Evolutionary conservation across 2,329 filamentous ascomycete genomes (phyloP).

Genomic region (Pseudogymnoascus sp.): DNA sequence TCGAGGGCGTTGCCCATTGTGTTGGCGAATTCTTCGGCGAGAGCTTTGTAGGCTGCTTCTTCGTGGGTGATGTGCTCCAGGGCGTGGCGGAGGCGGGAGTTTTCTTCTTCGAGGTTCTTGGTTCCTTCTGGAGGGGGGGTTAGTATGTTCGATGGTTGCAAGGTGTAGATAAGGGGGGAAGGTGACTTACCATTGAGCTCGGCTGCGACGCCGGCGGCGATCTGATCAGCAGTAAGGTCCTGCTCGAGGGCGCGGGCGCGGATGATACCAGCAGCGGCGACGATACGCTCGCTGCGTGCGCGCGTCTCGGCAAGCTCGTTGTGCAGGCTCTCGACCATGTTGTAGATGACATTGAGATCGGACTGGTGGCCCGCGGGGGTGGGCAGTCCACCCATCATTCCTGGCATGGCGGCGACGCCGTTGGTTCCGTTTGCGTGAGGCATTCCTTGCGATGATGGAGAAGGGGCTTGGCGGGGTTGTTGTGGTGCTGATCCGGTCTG

Average conservation of each 20-base stretch:
- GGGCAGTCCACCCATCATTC: constrained; percentile 36
- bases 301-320: constrained; percentile 54
- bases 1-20: constrained; percentile 49
- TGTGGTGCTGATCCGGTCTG: constrained; percentile 18
- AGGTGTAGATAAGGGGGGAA: not conserved
- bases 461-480: constrained; percentile 25
- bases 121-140: constrained; percentile 40
- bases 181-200: constrained; percentile 45
- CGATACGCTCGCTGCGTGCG: constrained; percentile 53
- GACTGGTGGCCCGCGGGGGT: constrained; percentile 60
- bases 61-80: constrained; percentile 53
- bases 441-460: constrained; percentile 25
- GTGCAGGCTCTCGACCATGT: constrained; percentile 59
- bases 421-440: constrained; percentile 28
- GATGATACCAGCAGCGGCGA: constrained; percentile 53
- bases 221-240: constrained; percentile 47
- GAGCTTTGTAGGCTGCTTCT: constrained; percentile 50
- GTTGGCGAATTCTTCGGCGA: constrained; percentile 47
- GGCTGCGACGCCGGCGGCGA: constrained; percentile 46
- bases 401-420: constrained; percentile 29
- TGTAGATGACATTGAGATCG: constrained; percentile 59
- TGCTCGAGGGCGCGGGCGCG: constrained; percentile 46
- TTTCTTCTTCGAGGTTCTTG: constrained; percentile 50
- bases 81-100: constrained; percentile 52
- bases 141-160: constrained; percentile 14